These are phyloP conservation scores for Acacia melanoxylon DNA, from an alignment of 306 rosid genomes.

Conservation along the genomic window DNA sequence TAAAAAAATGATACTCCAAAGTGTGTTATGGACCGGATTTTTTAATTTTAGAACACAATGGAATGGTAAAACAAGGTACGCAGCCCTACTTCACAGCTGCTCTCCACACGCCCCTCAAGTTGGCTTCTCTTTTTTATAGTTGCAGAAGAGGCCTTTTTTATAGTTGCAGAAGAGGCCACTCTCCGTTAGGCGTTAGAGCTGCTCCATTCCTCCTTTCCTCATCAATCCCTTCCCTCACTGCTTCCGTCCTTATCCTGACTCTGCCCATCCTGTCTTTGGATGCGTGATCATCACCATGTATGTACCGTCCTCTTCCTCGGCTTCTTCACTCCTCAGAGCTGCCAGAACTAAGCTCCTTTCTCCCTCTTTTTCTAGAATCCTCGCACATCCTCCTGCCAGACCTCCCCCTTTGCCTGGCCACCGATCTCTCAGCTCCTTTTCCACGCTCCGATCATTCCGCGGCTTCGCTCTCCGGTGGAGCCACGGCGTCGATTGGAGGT, in stretches of 20 bases:
- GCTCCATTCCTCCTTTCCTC: neutral
- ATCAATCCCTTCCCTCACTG: conserved; percentile 1
- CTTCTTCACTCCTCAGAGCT: conserved; percentile 69
- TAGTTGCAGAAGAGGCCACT: neutral
- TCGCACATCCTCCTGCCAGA: conserved; percentile 27
- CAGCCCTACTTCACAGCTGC: conserved; percentile 50
- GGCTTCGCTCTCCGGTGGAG: conserved; percentile 63
- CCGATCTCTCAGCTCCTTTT: conserved; percentile 44
- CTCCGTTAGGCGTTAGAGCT: neutral
- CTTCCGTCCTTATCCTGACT: neutral
- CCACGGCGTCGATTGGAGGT: conserved; percentile 71
- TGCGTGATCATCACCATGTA: conserved; percentile 57
- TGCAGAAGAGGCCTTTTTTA: neutral
- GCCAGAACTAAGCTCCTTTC: conserved; percentile 50
- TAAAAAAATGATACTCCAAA: too few relatives aligned
- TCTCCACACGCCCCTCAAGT: conserved; percentile 57
- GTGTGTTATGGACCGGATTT: too few relatives aligned
- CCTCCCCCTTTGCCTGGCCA: conserved; percentile 13
- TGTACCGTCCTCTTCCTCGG: conserved; percentile 48
- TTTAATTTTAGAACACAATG: too few relatives aligned
- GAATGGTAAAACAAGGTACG: conserved; percentile 34
- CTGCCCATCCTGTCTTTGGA: conserved; percentile 6
- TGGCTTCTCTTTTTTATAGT: neutral
- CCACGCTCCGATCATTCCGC: conserved; percentile 42
- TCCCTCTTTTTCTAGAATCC: conserved; percentile 52